phyloP scores from a whole-genome alignment of 345 rosid species.

The Fremontodendron californicum region DNA sequence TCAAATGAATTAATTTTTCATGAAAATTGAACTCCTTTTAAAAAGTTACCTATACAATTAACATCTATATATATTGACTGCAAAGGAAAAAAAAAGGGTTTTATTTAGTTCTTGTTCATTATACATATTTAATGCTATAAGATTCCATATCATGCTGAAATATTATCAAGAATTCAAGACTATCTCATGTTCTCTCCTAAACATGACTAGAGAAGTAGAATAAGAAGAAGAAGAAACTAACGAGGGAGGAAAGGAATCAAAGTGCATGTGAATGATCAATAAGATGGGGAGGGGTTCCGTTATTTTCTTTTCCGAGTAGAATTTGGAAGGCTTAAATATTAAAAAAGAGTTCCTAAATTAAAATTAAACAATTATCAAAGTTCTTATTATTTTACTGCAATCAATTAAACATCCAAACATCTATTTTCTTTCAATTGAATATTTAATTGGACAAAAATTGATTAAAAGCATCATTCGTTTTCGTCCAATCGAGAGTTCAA shows the following conservation, averaged over 20 bases:
- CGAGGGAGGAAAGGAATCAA: neutral
- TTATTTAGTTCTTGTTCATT: neutral
- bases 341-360: too few relatives aligned
- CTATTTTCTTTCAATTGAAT: too few relatives aligned
- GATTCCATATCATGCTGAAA: neutral
- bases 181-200: too few relatives aligned
- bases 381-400: too few relatives aligned
- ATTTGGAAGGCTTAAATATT: too few relatives aligned
- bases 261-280: slow-evolving; percentile 12
- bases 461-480: too few relatives aligned
- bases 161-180: neutral
- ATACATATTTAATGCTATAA: neutral
- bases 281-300: neutral
- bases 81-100: neutral
- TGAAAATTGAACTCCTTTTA: neutral
- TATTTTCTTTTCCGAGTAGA: neutral
- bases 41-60: neutral
- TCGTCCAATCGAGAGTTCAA: too few relatives aligned
- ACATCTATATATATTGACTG: neutral
- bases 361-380: too few relatives aligned
- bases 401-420: too few relatives aligned
- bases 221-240: too few relatives aligned
- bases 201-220: too few relatives aligned
- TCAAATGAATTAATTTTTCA: neutral
- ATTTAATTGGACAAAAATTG: too few relatives aligned